A percentile compares a stretch with the other conserved stretches of the same genome.
These are phyloP conservation scores for Cytospora piceicola DNA, from an alignment of 2,329 filamentous ascomycete genomes.

Conservation along the genomic window DNA sequence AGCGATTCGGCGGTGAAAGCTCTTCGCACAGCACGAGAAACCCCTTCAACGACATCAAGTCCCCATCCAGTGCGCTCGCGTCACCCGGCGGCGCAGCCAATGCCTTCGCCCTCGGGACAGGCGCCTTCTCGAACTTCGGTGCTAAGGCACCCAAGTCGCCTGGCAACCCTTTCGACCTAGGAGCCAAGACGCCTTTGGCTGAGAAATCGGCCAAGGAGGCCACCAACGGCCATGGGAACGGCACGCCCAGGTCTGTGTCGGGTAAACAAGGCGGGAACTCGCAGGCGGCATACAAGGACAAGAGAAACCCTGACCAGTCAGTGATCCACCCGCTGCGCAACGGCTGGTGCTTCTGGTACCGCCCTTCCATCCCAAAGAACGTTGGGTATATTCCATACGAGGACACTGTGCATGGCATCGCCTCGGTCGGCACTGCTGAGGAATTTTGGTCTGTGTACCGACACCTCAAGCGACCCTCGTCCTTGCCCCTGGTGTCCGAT, in stretches of 20 bases:
- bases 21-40: conserved; percentile 78
- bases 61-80: conserved; percentile 68
- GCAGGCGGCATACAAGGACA: conserved; percentile 41
- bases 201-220: conserved; percentile 66
- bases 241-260: conserved; percentile 50
- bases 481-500: conserved; percentile 88
- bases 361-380: conserved; percentile 94
- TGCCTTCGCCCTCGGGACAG: conserved; percentile 91
- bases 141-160: conserved; percentile 86
- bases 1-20: conserved; percentile 74
- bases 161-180: conserved; percentile 78
- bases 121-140: conserved; percentile 95
- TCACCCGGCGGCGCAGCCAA: conserved; percentile 80
- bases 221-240: conserved; percentile 44
- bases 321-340: conserved; percentile 70
- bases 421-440: conserved; percentile 79
- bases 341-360: conserved; percentile 96
- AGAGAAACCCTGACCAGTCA: conserved; percentile 29
- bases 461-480: conserved; percentile 87
- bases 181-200: conserved; percentile 60
- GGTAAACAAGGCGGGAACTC: conserved; percentile 43
- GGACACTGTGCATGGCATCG: conserved; percentile 89
- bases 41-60: conserved; percentile 77
- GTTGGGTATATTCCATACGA: conserved; percentile 89
- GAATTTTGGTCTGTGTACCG: conserved; percentile 90